These are phyloP conservation scores for Puccinia polysora DNA, from an alignment of 1,284 basidiomycete genomes.

Conservation along the genomic window DNA sequence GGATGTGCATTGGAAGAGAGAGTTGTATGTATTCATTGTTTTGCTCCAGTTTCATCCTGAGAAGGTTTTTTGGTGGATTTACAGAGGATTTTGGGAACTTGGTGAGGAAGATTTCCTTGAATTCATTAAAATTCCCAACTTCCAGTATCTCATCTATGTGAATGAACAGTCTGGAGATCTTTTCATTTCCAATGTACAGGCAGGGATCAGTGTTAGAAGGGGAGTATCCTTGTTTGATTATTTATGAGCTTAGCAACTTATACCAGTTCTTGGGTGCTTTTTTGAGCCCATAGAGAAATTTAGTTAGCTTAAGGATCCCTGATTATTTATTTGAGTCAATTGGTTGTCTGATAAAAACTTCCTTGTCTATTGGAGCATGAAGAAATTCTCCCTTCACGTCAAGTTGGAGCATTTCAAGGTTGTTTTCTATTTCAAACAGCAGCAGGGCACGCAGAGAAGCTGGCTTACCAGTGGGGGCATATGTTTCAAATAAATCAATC, in stretches of 20 bases:
- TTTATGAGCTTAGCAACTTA: not conserved
- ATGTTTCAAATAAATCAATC: constrained; percentile 56
- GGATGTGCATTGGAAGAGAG: not conserved
- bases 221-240: not conserved
- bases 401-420: constrained; percentile 54
- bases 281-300: constrained; percentile 1
- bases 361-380: constrained; percentile 55
- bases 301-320: not conserved
- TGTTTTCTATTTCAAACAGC: constrained; percentile 52
- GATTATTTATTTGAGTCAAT: constrained; percentile 45
- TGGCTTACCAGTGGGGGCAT: constrained; percentile 54
- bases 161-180: not conserved
- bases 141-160: not conserved
- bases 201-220: not conserved
- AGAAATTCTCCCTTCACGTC: constrained; percentile 57
- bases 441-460: constrained; percentile 54
- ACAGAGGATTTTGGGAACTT: not conserved
- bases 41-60: not conserved
- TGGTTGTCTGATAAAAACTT: constrained; percentile 54
- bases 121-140: not conserved
- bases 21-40: not conserved
- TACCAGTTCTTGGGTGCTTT: not conserved
- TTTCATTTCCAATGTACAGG: not conserved
- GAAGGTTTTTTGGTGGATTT: not conserved
- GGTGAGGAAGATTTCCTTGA: not conserved